Percentiles rank a stretch among this genome's conserved stretches.
Evolutionary conservation across 495 filamentous ascomycete genomes (phyloP).

Genomic region (Talaromyces ruber): DNA sequence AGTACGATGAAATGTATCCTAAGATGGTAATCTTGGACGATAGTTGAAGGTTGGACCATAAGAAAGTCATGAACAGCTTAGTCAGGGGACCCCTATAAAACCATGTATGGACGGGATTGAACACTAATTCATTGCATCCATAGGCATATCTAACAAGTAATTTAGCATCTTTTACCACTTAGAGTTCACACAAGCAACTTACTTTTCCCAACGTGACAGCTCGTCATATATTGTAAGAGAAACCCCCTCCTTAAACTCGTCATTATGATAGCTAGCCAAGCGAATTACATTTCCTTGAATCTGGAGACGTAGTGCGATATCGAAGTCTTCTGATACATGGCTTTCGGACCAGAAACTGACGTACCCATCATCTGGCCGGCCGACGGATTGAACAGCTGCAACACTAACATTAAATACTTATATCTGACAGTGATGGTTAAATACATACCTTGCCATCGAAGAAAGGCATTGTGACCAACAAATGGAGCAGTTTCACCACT

Average conservation of each 20-base stretch:
- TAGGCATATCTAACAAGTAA: slow-evolving; percentile 13
- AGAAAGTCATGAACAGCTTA: slow-evolving; percentile 60
- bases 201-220: slow-evolving; percentile 36
- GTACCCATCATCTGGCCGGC: slow-evolving; percentile 17
- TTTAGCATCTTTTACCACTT: neutral
- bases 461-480: slow-evolving; percentile 69
- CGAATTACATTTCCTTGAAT: slow-evolving; percentile 28
- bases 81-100: slow-evolving; percentile 60
- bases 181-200: slow-evolving; percentile 14
- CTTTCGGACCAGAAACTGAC: slow-evolving; percentile 32
- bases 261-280: slow-evolving; percentile 27
- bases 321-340: slow-evolving; percentile 34
- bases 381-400: slow-evolving; percentile 17
- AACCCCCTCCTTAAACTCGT: slow-evolving; percentile 35
- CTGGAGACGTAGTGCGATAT: slow-evolving; percentile 31
- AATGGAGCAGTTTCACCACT: slow-evolving; percentile 38
- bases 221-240: slow-evolving; percentile 37
- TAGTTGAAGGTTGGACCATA: slow-evolving; percentile 64
- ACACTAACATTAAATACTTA: slow-evolving; percentile 26
- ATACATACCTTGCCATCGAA: slow-evolving; percentile 71
- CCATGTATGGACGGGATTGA: slow-evolving; percentile 58
- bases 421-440: slow-evolving; percentile 51
- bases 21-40: slow-evolving; percentile 74
- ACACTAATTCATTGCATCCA: slow-evolving; percentile 35
- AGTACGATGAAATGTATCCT: slow-evolving; percentile 70